Evolutionary conservation across 2,329 filamentous ascomycete species (phyloP), one percentile per base, ranked within the genome.

Genomic region (Ceratocystis cacaofunesta): DNA sequence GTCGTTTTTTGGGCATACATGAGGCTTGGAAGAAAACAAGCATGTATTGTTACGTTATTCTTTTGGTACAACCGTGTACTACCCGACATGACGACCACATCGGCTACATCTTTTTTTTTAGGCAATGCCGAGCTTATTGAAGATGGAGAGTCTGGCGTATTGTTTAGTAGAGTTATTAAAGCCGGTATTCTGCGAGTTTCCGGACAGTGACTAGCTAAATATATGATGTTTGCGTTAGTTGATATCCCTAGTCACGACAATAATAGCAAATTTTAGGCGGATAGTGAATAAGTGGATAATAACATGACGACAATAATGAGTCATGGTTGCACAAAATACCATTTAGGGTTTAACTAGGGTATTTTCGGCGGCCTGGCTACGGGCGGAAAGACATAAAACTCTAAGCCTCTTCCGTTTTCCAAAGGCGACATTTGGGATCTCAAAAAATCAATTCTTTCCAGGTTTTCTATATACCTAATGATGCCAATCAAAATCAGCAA

Each of bases 161-260:
- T 36, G 12, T 36, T n/a, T 12, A 58, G 52, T 60, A 64, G 63
- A 64, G 52, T 63, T 63, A 63, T 63, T n/a, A 36, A 5, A 15
- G 36, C 44, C 6, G 36, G 25, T 28, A 19, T 46, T 58, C 25
- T 19, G 7, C 30, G 55, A n/a, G 17, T 36, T 58, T 58, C 28
- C 15, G 32, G 55, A 12, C 7, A 48, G 43, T n/a, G 17, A 48
- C n/a, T 46, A n/a, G n/a, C 43, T 44, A 8, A 30, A 12, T 62
- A 41, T 19, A 44, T 15, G 28, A 10, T 7, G 17, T 12, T 10
- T 19, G 32, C 44, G 43, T 8, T 57, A 5, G 58, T 44, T 48
- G 17, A 25, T 52, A 10, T 52, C 36, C 12, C 12, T 41, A 12
- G 36, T 41, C 36, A 41, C 36, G 36, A 12, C 12, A 41, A 15